These are phyloP conservation scores for Phytophthora pisi DNA, from an alignment of 352 stramenopile species.

Conservation along the genomic window DNA sequence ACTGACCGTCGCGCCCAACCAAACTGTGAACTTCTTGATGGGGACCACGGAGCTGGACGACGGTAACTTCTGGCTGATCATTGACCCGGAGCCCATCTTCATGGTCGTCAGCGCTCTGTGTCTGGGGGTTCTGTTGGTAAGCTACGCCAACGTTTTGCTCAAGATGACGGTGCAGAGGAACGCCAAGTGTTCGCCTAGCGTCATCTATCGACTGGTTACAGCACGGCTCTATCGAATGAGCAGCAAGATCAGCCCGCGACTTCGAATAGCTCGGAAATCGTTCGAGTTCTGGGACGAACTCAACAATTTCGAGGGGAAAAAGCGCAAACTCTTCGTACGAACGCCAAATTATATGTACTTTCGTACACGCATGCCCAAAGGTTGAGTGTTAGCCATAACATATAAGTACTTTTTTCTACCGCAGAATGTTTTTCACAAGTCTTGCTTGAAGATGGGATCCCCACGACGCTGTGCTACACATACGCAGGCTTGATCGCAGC, in stretches of 20 bases:
- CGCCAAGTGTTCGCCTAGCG: not conserved
- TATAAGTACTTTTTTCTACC: not conserved
- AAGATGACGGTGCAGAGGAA: slow-evolving; percentile 29
- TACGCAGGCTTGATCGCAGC: slow-evolving; percentile 15
- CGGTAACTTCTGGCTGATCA: slow-evolving; percentile 48
- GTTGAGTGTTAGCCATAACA: not conserved
- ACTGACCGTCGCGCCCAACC: slow-evolving; percentile 38
- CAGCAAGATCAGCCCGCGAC: not conserved
- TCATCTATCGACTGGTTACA: slow-evolving; percentile 2
- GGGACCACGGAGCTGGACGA: slow-evolving; percentile 43
- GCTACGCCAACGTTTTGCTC: slow-evolving; percentile 24
- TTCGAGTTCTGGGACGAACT: slow-evolving; percentile 25
- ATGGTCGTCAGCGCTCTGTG: slow-evolving; percentile 20
- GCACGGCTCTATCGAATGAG: slow-evolving; percentile 1
- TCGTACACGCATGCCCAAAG: not conserved
- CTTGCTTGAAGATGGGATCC: slow-evolving; percentile 19
- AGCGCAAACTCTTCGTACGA: slow-evolving; percentile 26
- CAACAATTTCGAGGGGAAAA: slow-evolving; percentile 11
- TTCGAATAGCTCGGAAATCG: not conserved
- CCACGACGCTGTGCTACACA: slow-evolving; percentile 15
- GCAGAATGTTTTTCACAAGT: slow-evolving; percentile 30
- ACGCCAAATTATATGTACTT: not conserved
- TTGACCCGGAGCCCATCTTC: slow-evolving; percentile 10
- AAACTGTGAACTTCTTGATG: slow-evolving; percentile 50
- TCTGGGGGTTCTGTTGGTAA: slow-evolving; percentile 13